These are phyloP conservation scores for Septoria petroselini DNA, from an alignment of 2,329 filamentous ascomycete genomes.

Conservation along the genomic window DNA sequence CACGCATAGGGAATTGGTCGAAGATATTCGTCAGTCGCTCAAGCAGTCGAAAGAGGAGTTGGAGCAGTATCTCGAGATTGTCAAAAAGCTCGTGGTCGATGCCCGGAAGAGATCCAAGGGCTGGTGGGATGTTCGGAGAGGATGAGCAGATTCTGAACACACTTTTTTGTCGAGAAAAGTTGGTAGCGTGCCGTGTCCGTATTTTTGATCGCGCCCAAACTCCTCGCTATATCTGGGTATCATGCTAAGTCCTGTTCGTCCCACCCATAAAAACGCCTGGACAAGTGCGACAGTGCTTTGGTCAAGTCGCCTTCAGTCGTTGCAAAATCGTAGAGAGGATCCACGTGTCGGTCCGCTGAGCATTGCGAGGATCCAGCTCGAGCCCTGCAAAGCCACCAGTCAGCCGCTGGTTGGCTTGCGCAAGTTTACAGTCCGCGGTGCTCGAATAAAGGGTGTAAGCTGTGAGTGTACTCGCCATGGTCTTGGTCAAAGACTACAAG, in stretches of 20 bases:
- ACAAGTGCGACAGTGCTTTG: background rate
- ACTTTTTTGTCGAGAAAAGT: too few species aligned
- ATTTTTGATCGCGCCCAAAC: background rate
- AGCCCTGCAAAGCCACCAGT: conserved; percentile 21
- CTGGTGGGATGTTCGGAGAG: too few species aligned
- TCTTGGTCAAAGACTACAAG: too few species aligned
- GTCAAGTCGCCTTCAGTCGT: conserved; percentile 15
- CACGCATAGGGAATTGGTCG: conserved; percentile 11
- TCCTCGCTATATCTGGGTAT: conserved; percentile 21
- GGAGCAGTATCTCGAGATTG: background rate
- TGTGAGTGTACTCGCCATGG: background rate
- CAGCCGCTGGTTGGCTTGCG: conserved; percentile 13
- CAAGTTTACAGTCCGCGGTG: background rate
- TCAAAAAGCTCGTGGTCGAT: conserved; percentile 1
- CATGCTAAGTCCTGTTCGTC: conserved; percentile 14
- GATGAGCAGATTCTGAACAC: too few species aligned
- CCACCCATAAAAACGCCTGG: conserved; percentile 3
- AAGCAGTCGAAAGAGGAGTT: background rate
- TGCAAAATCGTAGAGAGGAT: conserved; percentile 22
- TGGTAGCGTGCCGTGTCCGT: too few species aligned
- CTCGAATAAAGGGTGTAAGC: too few species aligned
- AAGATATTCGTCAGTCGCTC: too few species aligned
- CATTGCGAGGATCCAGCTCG: conserved; percentile 25
- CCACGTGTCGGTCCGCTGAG: conserved; percentile 21
- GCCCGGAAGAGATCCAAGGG: conserved; percentile 2